phyloP scores from a whole-genome alignment of 1,284 basidiomycete genomes.

The Ganoderma multipileum region DNA sequence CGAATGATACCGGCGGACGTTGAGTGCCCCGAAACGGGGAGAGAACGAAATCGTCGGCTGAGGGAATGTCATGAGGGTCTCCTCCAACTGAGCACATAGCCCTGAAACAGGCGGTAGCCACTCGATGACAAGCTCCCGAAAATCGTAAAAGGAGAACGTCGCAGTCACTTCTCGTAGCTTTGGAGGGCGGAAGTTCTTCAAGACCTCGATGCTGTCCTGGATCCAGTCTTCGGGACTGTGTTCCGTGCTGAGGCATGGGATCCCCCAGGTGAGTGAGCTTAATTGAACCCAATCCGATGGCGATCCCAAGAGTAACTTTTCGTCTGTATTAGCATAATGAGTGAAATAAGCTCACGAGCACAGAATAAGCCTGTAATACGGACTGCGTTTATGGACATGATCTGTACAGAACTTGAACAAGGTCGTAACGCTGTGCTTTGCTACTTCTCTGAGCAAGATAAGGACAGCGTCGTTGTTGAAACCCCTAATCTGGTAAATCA shows the following conservation, averaged over 20 bases:
- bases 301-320: neutral
- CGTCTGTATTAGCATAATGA: neutral
- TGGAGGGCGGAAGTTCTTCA: neutral
- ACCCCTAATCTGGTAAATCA: too few species aligned
- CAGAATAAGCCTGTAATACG: too few species aligned
- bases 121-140: neutral
- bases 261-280: neutral
- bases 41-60: neutral
- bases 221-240: neutral
- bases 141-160: neutral
- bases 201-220: neutral
- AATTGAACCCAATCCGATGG: neutral
- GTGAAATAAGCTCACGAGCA: neutral
- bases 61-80: neutral
- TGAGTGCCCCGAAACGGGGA: too few species aligned
- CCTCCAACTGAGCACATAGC: neutral
- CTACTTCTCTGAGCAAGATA: neutral
- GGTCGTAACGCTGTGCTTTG: too few species aligned
- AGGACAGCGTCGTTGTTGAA: too few species aligned
- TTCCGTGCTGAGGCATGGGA: neutral
- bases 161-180: neutral
- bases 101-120: neutral
- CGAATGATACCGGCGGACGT: neutral
- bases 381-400: too few species aligned
- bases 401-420: too few species aligned